phyloP scores from a whole-genome alignment of 208 protist genomes.

The Wallacemonas rigidus region DNA sequence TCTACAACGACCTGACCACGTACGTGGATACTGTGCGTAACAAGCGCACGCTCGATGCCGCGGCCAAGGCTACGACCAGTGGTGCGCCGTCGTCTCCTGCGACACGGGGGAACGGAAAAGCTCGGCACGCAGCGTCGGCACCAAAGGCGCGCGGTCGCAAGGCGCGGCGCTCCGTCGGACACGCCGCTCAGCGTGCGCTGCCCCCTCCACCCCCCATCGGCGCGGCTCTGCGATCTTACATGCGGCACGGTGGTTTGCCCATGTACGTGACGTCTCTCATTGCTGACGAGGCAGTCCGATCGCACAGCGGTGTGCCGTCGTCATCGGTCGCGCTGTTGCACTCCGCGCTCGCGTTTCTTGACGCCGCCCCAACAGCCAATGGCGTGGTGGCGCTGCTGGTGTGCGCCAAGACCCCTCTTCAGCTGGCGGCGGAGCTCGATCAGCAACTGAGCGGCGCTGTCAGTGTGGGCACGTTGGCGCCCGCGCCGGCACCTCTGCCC shows the following conservation, averaged over 20 bases:
- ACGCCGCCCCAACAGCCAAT: slow-evolving; percentile 20
- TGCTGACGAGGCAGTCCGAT: background rate
- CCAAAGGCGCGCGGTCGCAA: slow-evolving; percentile 16
- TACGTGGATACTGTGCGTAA: slow-evolving; percentile 6
- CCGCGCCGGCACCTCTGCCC: background rate
- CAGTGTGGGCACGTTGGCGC: slow-evolving; percentile 25
- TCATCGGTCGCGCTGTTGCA: slow-evolving; percentile 3
- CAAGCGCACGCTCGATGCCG: background rate
- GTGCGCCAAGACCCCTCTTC: slow-evolving; percentile 60
- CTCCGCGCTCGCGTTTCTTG: slow-evolving; percentile 25
- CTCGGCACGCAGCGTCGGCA: background rate
- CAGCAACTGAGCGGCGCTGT: background rate
- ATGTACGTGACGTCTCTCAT: slow-evolving; percentile 15
- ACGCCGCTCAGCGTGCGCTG: slow-evolving; percentile 19
- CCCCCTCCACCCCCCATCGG: slow-evolving; percentile 26
- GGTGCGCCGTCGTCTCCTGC: background rate
- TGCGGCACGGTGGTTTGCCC: slow-evolving; percentile 25
- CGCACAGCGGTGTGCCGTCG: background rate
- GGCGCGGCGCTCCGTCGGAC: slow-evolving; percentile 2
- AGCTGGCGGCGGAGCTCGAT: slow-evolving; percentile 46
- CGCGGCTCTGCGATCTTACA: slow-evolving; percentile 25
- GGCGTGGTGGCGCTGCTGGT: slow-evolving; percentile 46
- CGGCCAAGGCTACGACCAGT: background rate
- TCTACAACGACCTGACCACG: slow-evolving; percentile 5
- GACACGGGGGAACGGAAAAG: background rate